Evolutionary conservation across 495 filamentous ascomycete species (phyloP).

Genomic region (Hyaloscypha hepaticicola): DNA sequence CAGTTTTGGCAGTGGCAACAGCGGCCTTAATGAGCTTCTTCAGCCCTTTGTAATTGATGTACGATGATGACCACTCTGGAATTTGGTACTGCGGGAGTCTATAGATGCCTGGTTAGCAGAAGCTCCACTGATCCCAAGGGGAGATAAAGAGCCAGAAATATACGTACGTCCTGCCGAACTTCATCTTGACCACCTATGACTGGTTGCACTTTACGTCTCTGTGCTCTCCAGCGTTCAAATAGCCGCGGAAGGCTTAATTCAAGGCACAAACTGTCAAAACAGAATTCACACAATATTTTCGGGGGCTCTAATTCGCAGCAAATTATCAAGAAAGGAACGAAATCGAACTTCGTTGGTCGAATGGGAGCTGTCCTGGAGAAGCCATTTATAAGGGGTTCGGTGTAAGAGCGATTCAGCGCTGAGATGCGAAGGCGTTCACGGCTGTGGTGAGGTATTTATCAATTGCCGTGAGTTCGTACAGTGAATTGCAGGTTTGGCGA

Average conservation of each 20-base stretch:
- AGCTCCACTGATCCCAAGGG: not conserved
- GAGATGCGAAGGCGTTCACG: not conserved
- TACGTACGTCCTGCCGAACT: slow-evolving; percentile 58
- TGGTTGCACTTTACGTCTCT: not conserved
- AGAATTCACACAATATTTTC: not conserved
- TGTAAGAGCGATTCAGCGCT: not conserved
- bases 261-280: not conserved
- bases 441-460: not conserved
- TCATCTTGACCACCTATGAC: slow-evolving; percentile 51
- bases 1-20: slow-evolving; percentile 56
- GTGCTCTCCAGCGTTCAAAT: not conserved
- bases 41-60: slow-evolving; percentile 94
- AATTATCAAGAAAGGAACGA: slow-evolving; percentile 20
- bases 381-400: slow-evolving; percentile 26
- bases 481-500: not conserved
- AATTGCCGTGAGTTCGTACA: slow-evolving; percentile 1
- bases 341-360: slow-evolving; percentile 25
- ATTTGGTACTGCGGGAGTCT: slow-evolving; percentile 91
- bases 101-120: not conserved
- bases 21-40: slow-evolving; percentile 90
- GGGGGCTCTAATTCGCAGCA: not conserved
- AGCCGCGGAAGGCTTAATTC: not conserved
- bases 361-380: slow-evolving; percentile 16
- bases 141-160: not conserved
- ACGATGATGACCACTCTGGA: slow-evolving; percentile 88